Conservation (phyloP, 2,329 filamentous ascomycete genomes). For the Microdochium bolleyi region DNA sequence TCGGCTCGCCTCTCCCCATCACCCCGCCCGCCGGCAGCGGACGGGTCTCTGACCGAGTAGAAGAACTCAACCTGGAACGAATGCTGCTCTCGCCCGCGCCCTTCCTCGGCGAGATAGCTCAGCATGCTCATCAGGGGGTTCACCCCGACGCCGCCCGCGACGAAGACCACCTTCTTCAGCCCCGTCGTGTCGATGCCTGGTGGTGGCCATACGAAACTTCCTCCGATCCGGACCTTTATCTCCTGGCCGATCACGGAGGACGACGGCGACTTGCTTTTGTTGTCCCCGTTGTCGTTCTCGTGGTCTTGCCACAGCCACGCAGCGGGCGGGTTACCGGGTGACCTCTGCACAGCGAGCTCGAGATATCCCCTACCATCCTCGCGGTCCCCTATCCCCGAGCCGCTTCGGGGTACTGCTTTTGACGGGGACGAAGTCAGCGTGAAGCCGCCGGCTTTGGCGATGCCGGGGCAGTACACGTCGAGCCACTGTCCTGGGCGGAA, state of each 20-base stretch:
- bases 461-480: constrained; percentile 66
- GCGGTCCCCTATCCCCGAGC: background rate
- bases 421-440: constrained; percentile 75
- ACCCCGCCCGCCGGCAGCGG: background rate
- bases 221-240: constrained; percentile 66
- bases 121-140: constrained; percentile 76
- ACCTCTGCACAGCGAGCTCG: constrained; percentile 71
- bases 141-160: constrained; percentile 77
- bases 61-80: constrained; percentile 44
- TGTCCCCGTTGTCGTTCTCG: background rate
- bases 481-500: constrained; percentile 86
- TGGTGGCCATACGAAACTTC: constrained; percentile 75
- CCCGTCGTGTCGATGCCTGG: constrained; percentile 28
- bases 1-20: constrained; percentile 12
- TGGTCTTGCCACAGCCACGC: constrained; percentile 62
- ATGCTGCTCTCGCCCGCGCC: constrained; percentile 24
- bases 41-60: constrained; percentile 44
- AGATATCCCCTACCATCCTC: constrained; percentile 37
- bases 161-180: constrained; percentile 58
- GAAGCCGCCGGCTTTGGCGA: constrained; percentile 72
- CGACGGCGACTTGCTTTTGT: constrained; percentile 12
- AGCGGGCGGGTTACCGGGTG: constrained; percentile 63
- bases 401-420: constrained; percentile 26
- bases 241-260: constrained; percentile 48
- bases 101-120: constrained; percentile 43